phyloP scores from a whole-genome alignment of 768 basidiomycete genomes.

The Mycena metata region DNA sequence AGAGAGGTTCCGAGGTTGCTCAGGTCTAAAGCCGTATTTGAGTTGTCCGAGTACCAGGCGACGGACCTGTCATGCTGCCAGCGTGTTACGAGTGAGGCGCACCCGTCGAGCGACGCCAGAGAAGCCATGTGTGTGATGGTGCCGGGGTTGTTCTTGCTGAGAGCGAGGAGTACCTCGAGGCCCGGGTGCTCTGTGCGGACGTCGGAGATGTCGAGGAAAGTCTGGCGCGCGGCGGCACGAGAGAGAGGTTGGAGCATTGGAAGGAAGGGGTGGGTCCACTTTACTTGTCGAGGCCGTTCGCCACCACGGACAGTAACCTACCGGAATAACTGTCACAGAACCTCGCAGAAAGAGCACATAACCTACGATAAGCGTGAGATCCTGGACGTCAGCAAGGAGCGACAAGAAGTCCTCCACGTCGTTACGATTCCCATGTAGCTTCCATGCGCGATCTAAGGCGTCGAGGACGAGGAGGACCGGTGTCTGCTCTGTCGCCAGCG shows the following conservation, averaged over 20 bases:
- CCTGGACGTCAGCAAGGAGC: constrained; percentile 27
- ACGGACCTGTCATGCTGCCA: no score
- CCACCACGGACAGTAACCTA: constrained; percentile 31
- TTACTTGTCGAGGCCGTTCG: constrained; percentile 32
- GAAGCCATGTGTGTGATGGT: constrained; percentile 14
- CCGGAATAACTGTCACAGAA: neutral
- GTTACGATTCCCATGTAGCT: constrained; percentile 11
- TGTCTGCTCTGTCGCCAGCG: neutral
- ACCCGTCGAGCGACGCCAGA: constrained; percentile 36
- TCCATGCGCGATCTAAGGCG: constrained; percentile 26
- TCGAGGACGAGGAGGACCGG: constrained; percentile 28
- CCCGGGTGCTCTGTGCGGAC: constrained; percentile 23
- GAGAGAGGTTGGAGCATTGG: constrained; percentile 27
- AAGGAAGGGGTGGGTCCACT: constrained; percentile 37
- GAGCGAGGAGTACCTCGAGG: constrained; percentile 26
- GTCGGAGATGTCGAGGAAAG: constrained; percentile 41
- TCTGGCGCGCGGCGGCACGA: constrained; percentile 11
- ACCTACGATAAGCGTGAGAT: constrained; percentile 33
- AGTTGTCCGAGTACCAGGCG: no score
- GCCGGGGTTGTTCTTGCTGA: constrained; percentile 11
- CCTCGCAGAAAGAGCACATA: neutral
- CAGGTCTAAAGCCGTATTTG: no score
- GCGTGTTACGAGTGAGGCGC: constrained; percentile 19
- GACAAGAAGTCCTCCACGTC: constrained; percentile 30
- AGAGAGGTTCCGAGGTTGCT: no score